Evolutionary conservation across 768 basidiomycete genomes (phyloP).

Genomic region (Krasilnikovozyma curviuscula): DNA sequence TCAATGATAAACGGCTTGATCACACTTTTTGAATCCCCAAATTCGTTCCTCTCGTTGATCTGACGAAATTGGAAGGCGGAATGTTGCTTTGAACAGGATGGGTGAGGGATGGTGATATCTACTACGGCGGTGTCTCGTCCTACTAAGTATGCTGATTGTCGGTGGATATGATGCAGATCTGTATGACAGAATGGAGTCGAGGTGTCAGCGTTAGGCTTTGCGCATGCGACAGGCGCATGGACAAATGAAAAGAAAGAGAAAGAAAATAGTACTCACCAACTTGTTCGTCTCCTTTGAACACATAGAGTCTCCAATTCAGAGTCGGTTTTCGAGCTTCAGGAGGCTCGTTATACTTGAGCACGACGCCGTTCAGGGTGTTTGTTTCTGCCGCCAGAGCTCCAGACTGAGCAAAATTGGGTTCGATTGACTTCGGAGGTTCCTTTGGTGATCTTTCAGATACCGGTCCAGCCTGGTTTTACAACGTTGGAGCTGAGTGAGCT

Average conservation of each 20-base stretch:
- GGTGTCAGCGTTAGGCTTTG: neutral
- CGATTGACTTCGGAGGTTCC: conserved; percentile 50
- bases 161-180: conserved; percentile 82
- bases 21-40: conserved; percentile 51
- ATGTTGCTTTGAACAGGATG: conserved; percentile 96
- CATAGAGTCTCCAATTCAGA: conserved; percentile 82
- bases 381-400: conserved; percentile 90
- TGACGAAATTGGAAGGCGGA: conserved; percentile 91
- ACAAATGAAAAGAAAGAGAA: neutral
- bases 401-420: conserved; percentile 72
- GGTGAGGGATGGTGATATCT: conserved; percentile 73
- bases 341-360: conserved; percentile 95
- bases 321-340: conserved; percentile 88
- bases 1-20: conserved; percentile 87
- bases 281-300: conserved; percentile 90
- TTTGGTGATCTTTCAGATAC: conserved; percentile 22
- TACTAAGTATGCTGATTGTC: conserved; percentile 84
- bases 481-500: conserved; percentile 11
- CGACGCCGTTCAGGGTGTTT: conserved; percentile 44
- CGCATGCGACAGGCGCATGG: too few relatives aligned
- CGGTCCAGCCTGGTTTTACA: conserved; percentile 18
- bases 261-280: conserved; percentile 41
- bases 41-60: conserved; percentile 70
- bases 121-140: conserved; percentile 69
- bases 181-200: neutral